Percentiles rank a stretch among this genome's conserved stretches.
These are phyloP conservation scores for Hypoxylon cercidicola DNA, from an alignment of 495 filamentous ascomycete species.

Conservation along the genomic window DNA sequence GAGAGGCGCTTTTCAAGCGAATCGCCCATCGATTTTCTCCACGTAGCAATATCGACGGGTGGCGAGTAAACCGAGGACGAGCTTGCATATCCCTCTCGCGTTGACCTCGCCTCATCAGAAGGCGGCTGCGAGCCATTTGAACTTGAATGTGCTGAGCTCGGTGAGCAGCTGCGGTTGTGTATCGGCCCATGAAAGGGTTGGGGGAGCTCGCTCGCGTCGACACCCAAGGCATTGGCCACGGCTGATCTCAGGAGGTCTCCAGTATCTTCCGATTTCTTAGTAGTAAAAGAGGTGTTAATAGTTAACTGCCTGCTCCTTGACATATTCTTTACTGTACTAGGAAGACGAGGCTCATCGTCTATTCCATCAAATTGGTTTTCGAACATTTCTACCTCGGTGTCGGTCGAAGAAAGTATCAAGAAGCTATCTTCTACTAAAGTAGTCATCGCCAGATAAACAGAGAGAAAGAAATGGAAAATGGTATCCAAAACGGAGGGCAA, in stretches of 20 bases:
- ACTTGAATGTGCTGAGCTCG: conserved; percentile 21
- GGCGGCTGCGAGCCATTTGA: conserved; percentile 11
- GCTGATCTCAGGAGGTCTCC: conserved; percentile 31
- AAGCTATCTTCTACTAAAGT: conserved; percentile 22
- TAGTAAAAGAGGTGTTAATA: conserved; percentile 19
- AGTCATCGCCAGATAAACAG: conserved; percentile 10
- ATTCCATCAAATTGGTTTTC: conserved; percentile 5
- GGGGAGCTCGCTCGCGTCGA: conserved; percentile 40
- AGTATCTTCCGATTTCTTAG: conserved; percentile 5
- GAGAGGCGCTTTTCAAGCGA: conserved; percentile 47
- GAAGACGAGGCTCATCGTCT: not conserved
- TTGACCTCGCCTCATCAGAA: not conserved
- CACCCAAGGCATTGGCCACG: conserved; percentile 40
- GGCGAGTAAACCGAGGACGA: conserved; percentile 29
- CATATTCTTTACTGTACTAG: not conserved
- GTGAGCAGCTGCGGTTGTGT: conserved; percentile 9
- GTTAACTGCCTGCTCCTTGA: conserved; percentile 11
- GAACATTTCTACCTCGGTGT: conserved; percentile 6
- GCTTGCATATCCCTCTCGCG: conserved; percentile 9
- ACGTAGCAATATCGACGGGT: conserved; percentile 12
- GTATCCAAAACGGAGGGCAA: not conserved
- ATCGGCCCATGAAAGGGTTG: conserved; percentile 24
- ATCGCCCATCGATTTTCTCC: conserved; percentile 33
- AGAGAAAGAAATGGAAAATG: not conserved
- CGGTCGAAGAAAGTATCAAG: conserved; percentile 25